phyloP scores from a whole-genome alignment of 2,329 filamentous ascomycete species.

The Hypoxylon sp. region DNA sequence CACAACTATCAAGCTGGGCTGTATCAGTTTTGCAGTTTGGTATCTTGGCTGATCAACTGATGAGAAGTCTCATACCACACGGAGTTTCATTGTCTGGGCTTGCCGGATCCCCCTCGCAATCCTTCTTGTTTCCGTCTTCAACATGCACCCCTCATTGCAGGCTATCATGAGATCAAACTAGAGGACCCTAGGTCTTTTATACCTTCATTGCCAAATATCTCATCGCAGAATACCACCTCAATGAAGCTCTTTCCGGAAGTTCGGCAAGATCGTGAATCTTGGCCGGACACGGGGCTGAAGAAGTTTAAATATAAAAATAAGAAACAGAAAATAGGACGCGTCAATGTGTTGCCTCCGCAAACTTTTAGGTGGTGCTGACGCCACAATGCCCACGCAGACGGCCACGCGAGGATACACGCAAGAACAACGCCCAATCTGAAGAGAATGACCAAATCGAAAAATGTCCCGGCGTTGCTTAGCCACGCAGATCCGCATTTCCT shows the following conservation, averaged over 20 bases:
- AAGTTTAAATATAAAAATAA: too few species aligned
- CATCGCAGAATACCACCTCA: not conserved
- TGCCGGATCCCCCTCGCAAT: conserved; percentile 27
- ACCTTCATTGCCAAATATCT: not conserved
- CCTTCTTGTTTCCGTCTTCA: conserved; percentile 29
- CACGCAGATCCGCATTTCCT: conserved; percentile 35
- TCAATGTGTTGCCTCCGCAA: conserved; percentile 35
- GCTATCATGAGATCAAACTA: conserved; percentile 1
- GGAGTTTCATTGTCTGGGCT: conserved; percentile 10
- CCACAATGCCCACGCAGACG: conserved; percentile 35
- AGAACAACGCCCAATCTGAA: conserved; percentile 25
- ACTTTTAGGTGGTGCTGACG: conserved; percentile 22
- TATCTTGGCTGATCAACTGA: not conserved
- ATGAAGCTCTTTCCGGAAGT: conserved; percentile 6
- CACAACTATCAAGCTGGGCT: conserved; percentile 23
- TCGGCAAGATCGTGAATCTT: conserved; percentile 13
- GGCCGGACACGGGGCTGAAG: conserved; percentile 1
- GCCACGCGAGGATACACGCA: conserved; percentile 20
- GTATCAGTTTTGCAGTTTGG: not conserved
- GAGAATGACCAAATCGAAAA: conserved; percentile 8
- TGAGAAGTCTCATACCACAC: not conserved
- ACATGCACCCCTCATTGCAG: conserved; percentile 4
- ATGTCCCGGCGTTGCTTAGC: conserved; percentile 22
- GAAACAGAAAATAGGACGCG: conserved; percentile 22
- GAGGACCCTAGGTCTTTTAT: not conserved